Conservation (phyloP, 306 rosid genomes). For the Delonix regia region DNA sequence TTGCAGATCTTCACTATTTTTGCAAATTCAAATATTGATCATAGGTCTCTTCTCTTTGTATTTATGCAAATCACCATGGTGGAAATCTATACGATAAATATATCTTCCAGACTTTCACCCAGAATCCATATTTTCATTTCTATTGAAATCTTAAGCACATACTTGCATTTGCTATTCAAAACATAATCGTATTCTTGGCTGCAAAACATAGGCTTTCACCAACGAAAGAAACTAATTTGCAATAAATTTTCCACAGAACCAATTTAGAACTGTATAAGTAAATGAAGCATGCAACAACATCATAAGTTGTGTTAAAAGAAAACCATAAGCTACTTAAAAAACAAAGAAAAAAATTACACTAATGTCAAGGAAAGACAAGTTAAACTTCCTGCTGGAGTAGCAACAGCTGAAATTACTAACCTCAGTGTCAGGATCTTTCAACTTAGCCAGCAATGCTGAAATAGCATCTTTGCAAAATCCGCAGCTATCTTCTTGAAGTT, state of each 20-base stretch:
- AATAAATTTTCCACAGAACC: background rate
- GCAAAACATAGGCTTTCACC: background rate
- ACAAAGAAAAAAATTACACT: background rate
- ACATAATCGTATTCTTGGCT: background rate
- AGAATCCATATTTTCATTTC: background rate
- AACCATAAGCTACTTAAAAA: background rate
- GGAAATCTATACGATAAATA: background rate
- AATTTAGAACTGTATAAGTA: background rate
- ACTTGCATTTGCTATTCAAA: background rate
- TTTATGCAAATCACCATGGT: background rate
- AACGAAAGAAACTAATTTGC: background rate
- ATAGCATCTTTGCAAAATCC: constrained; percentile 66
- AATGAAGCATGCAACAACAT: background rate
- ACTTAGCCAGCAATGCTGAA: constrained; percentile 58
- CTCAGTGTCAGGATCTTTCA: constrained; percentile 88
- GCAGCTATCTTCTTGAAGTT: constrained; percentile 65
- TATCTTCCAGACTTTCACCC: background rate
- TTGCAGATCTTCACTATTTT: too few species aligned
- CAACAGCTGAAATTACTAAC: constrained; percentile 44
- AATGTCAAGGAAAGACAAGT: constrained; percentile 19
- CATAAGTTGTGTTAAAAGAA: background rate
- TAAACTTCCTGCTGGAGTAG: background rate
- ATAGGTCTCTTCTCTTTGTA: background rate
- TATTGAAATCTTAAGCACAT: background rate
- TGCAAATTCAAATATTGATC: background rate